A percentile compares a stretch with the other conserved stretches of the same genome.
Conservation (phyloP, 2,329 filamentous ascomycete species). For the Colletotrichum spaethianum region DNA sequence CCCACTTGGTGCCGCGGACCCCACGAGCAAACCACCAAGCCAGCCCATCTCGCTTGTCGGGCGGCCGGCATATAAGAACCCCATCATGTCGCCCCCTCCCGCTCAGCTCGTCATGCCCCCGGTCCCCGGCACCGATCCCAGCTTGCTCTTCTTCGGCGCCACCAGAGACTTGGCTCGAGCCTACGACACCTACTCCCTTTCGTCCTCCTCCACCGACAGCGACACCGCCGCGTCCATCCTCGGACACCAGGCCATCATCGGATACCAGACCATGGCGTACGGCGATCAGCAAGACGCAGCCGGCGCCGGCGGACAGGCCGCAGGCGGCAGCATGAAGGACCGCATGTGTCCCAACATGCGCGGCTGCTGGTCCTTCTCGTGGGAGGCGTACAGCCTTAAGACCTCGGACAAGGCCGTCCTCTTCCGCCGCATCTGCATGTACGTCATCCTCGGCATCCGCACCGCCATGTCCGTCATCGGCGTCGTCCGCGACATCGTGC, state of each 20-base stretch:
- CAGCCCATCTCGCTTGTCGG: not conserved
- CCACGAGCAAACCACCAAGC: constrained; percentile 3
- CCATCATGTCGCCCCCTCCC: constrained; percentile 4
- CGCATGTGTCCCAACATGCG: constrained; percentile 33
- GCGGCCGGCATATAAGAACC: not conserved
- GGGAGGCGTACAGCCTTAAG: constrained; percentile 33
- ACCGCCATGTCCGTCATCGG: constrained; percentile 26
- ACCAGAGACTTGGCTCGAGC: not conserved
- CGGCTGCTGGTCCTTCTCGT: constrained; percentile 34
- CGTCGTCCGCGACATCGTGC: constrained; percentile 12
- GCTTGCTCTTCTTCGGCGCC: not conserved
- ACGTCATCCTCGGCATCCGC: constrained; percentile 25
- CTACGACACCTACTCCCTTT: not conserved
- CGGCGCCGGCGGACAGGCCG: not conserved
- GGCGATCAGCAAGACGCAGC: not conserved
- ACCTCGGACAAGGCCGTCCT: constrained; percentile 27
- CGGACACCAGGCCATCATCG: not conserved
- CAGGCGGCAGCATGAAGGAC: constrained; percentile 16
- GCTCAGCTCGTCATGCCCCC: constrained; percentile 14
- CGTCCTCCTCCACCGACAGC: not conserved
- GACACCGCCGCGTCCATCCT: not conserved
- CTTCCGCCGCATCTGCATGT: constrained; percentile 36
- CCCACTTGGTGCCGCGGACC: not conserved
- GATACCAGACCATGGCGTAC: not conserved
- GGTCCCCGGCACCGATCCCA: constrained; percentile 9